These are phyloP conservation scores for Dactylellina parvicollis DNA, from an alignment of 2,329 filamentous ascomycete genomes.

Conservation along the genomic window DNA sequence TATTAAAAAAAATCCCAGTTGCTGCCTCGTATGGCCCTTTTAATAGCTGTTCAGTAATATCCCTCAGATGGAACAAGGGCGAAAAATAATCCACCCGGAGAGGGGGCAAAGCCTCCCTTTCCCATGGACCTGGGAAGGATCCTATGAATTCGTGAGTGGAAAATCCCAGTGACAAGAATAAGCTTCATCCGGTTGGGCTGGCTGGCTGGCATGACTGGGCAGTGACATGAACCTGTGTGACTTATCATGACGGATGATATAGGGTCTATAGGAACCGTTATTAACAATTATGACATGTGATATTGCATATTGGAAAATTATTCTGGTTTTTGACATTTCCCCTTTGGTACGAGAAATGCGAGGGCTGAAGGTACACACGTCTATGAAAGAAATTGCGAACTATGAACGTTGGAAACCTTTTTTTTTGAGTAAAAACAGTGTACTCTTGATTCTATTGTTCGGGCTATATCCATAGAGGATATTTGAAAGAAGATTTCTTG, in stretches of 20 bases:
- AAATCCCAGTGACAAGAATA: constrained; percentile 39
- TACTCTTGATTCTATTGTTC: constrained; percentile 39
- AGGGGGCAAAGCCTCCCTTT: constrained; percentile 16
- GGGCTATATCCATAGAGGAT: constrained; percentile 41
- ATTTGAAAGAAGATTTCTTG: constrained; percentile 17
- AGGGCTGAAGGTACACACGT: constrained; percentile 14
- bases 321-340: constrained; percentile 17
- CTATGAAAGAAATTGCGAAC: neutral
- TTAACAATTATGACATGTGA: constrained; percentile 22
- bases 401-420: neutral
- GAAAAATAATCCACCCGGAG: neutral
- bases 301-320: constrained; percentile 21
- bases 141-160: constrained; percentile 30
- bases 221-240: constrained; percentile 27
- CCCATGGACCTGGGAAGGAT: constrained; percentile 43
- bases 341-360: constrained; percentile 18
- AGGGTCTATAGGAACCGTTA: constrained; percentile 11
- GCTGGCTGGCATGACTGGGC: constrained; percentile 20
- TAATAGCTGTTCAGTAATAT: constrained; percentile 10
- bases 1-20: neutral
- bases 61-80: constrained; percentile 13
- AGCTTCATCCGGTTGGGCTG: constrained; percentile 29
- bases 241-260: constrained; percentile 36
- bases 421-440: constrained; percentile 15
- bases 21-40: constrained; percentile 8